Conservation (phyloP, 495 filamentous ascomycete genomes). For the Penicillium antarcticum region DNA sequence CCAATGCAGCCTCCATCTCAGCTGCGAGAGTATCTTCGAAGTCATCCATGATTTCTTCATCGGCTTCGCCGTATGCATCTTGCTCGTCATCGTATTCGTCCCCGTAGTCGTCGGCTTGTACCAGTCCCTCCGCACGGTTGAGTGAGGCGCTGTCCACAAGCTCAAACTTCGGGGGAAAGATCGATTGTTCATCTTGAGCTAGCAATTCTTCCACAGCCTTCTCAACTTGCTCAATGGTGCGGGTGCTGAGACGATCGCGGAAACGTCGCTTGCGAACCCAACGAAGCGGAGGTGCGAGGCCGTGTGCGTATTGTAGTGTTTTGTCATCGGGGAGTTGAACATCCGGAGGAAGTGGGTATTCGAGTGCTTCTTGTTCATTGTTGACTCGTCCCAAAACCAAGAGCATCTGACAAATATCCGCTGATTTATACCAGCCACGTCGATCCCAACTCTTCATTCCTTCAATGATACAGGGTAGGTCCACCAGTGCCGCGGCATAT, state of each 20-base stretch:
- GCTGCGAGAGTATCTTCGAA: slow-evolving; percentile 56
- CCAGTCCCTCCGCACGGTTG: slow-evolving; percentile 46
- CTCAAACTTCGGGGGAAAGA: slow-evolving; percentile 55
- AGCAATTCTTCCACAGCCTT: slow-evolving; percentile 75
- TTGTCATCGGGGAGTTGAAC: slow-evolving; percentile 57
- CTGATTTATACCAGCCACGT: slow-evolving; percentile 86
- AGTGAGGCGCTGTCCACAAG: slow-evolving; percentile 60
- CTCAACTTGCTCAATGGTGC: slow-evolving; percentile 86
- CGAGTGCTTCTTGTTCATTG: slow-evolving; percentile 70
- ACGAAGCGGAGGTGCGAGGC: slow-evolving; percentile 87
- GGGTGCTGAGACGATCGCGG: slow-evolving; percentile 68
- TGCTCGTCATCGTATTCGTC: slow-evolving; percentile 53
- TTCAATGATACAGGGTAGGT: slow-evolving; percentile 89
- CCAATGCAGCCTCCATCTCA: slow-evolving; percentile 54
- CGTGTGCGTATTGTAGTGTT: slow-evolving; percentile 80
- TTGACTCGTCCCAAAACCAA: slow-evolving; percentile 69
- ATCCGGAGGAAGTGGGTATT: slow-evolving; percentile 59
- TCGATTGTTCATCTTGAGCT: slow-evolving; percentile 57
- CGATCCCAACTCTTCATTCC: slow-evolving; percentile 96
- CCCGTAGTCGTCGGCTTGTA: slow-evolving; percentile 41
- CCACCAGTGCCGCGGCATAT: slow-evolving; percentile 81
- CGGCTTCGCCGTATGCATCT: slow-evolving; percentile 54
- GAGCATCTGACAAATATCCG: slow-evolving; percentile 95
- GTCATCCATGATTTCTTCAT: slow-evolving; percentile 50
- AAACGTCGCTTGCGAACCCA: slow-evolving; percentile 84